phyloP scores from a whole-genome alignment of 495 filamentous ascomycete species.

The Lasiosphaeriaceae sp. region DNA sequence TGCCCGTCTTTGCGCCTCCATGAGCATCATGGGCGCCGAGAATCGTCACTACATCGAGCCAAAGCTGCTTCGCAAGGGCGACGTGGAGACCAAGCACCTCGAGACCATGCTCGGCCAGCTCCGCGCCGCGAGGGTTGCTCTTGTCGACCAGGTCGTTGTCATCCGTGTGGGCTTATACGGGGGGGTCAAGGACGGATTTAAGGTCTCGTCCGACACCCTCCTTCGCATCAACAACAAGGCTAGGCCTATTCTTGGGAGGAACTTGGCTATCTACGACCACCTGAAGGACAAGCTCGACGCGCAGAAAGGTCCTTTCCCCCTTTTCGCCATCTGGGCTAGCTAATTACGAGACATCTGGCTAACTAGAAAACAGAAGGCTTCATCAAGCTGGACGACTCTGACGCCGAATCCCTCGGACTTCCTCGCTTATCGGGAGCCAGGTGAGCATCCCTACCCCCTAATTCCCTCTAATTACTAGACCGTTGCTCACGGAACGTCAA shows the following conservation, averaged over 20 bases:
- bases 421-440: background rate
- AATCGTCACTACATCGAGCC: slow-evolving; percentile 2
- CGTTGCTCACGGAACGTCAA: background rate
- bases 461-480: background rate
- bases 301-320: background rate
- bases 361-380: background rate
- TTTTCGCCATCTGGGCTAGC: background rate
- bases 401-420: background rate
- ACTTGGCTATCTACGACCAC: slow-evolving; percentile 5
- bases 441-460: background rate
- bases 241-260: background rate
- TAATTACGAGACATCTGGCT: background rate
- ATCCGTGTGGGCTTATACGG: slow-evolving; percentile 10
- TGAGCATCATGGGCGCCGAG: slow-evolving; percentile 20
- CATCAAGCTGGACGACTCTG: background rate
- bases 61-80: background rate
- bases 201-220: background rate
- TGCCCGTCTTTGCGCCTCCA: background rate
- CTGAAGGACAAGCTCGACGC: slow-evolving; percentile 1
- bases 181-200: slow-evolving; percentile 4
- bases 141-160: slow-evolving; percentile 3
- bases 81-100: slow-evolving; percentile 5
- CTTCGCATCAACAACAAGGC: slow-evolving; percentile 5
- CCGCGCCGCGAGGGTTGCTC: background rate
- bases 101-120: slow-evolving; percentile 9